Conservation (phyloP, 2,329 filamentous ascomycete species). For the Ophiosphaerella herpotricha region DNA sequence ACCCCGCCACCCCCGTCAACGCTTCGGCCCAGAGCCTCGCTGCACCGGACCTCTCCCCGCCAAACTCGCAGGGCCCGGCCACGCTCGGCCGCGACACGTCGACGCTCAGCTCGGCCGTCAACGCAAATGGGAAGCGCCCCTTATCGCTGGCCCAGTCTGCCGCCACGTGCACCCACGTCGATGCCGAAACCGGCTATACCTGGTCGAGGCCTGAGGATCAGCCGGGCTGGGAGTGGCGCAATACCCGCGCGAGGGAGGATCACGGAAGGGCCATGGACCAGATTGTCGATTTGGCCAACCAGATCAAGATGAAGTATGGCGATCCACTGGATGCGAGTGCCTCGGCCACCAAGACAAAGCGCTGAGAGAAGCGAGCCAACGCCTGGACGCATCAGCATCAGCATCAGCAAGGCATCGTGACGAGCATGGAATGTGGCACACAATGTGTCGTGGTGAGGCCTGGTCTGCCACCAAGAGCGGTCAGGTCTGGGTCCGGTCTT, state of each 20-base stretch:
- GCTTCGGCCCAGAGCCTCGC: slow-evolving; percentile 29
- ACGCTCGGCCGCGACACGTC: slow-evolving; percentile 26
- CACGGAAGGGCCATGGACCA: slow-evolving; percentile 39
- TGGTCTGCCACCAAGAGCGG: no score
- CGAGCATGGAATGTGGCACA: background rate
- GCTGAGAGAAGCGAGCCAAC: slow-evolving; percentile 18
- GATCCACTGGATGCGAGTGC: slow-evolving; percentile 42
- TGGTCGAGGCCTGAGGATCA: slow-evolving; percentile 44
- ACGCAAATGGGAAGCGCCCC: slow-evolving; percentile 46
- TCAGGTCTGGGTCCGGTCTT: no score
- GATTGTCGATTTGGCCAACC: slow-evolving; percentile 39
- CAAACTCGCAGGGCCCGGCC: slow-evolving; percentile 54
- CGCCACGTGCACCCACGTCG: slow-evolving; percentile 15
- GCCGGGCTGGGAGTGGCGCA: slow-evolving; percentile 47
- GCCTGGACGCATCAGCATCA: no score
- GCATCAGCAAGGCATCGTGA: background rate
- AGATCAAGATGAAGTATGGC: slow-evolving; percentile 45
- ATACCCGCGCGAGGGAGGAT: slow-evolving; percentile 43
- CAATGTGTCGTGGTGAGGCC: no score
- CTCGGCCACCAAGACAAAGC: slow-evolving; percentile 29
- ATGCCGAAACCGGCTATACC: slow-evolving; percentile 41
- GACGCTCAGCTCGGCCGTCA: slow-evolving; percentile 31
- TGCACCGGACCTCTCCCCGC: slow-evolving; percentile 58
- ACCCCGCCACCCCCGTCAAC: slow-evolving; percentile 49
- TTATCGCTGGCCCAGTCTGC: slow-evolving; percentile 23